Conservation (phyloP, 2,329 filamentous ascomycete species). For the Helotiales sp. region DNA sequence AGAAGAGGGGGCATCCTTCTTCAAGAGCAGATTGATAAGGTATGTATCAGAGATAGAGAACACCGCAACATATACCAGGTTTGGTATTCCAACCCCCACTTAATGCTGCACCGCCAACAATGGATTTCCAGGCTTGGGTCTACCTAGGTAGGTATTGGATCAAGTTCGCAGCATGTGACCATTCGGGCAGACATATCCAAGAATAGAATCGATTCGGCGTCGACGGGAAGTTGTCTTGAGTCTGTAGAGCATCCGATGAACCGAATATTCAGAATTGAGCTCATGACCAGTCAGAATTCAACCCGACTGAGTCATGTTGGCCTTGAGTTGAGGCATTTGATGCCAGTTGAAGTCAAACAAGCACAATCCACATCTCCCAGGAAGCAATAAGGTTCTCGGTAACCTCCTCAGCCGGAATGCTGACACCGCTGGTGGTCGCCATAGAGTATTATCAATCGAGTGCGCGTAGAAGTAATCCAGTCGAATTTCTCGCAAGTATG, state of each 20-base stretch:
- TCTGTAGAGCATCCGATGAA: background rate
- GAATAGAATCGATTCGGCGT: background rate
- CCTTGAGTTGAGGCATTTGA: background rate
- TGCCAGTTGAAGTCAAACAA: background rate
- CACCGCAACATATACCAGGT: no score
- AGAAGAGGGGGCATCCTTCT: no score
- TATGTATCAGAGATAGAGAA: no score
- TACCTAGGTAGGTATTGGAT: background rate
- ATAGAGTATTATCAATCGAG: no score
- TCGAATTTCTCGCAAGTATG: no score
- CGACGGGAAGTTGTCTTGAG: background rate
- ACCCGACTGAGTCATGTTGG: background rate
- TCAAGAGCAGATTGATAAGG: no score
- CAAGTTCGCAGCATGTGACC: background rate
- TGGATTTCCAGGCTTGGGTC: background rate
- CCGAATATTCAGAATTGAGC: no score
- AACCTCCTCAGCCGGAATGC: background rate
- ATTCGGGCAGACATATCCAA: background rate
- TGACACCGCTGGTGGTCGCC: constrained; percentile 6
- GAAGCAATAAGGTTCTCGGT: background rate
- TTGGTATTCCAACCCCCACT: no score
- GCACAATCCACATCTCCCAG: background rate
- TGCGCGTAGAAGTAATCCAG: background rate
- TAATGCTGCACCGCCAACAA: background rate
- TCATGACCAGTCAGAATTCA: background rate